Evolutionary conservation across 164 flowering plant genomes (phyloP).

Genomic region (Sextonia rubra): DNA sequence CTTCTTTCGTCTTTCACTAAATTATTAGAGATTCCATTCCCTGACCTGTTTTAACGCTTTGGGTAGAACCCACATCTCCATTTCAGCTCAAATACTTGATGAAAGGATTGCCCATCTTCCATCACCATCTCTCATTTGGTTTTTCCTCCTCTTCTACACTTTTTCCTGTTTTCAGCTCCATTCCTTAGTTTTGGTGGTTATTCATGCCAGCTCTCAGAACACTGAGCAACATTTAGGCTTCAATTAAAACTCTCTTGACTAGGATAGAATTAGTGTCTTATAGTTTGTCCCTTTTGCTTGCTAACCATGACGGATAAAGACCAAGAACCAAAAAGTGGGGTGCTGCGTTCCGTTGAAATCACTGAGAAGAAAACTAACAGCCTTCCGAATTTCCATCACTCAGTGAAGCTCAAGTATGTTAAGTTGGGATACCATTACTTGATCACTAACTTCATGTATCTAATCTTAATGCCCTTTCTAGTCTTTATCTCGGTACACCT

Average conservation of each 20-base stretch:
- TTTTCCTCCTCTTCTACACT: not conserved
- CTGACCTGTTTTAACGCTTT: not conserved
- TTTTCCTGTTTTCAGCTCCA: not conserved
- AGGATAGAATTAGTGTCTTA: not conserved
- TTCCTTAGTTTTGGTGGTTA: not conserved
- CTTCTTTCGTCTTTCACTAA: not conserved
- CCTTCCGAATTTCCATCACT: constrained; percentile 53
- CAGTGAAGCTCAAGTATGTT: constrained; percentile 55
- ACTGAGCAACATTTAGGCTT: not conserved
- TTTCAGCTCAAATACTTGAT: not conserved
- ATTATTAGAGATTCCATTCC: not conserved
- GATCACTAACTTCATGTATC: constrained; percentile 58
- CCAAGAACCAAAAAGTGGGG: not conserved
- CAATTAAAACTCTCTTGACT: not conserved
- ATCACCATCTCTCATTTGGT: not conserved
- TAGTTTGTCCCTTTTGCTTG: not conserved
- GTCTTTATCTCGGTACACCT: constrained; percentile 43
- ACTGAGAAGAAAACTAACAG: not conserved
- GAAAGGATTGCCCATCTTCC: not conserved
- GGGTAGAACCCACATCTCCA: not conserved
- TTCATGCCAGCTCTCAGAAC: not conserved
- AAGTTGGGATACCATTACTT: constrained; percentile 68
- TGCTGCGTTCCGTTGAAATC: not conserved
- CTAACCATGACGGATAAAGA: not conserved
- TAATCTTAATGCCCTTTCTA: constrained; percentile 42